Base-by-base conservation (phyloP, 2,329 filamentous ascomycete genomes). In the Ceratocystis variospora region DNA sequence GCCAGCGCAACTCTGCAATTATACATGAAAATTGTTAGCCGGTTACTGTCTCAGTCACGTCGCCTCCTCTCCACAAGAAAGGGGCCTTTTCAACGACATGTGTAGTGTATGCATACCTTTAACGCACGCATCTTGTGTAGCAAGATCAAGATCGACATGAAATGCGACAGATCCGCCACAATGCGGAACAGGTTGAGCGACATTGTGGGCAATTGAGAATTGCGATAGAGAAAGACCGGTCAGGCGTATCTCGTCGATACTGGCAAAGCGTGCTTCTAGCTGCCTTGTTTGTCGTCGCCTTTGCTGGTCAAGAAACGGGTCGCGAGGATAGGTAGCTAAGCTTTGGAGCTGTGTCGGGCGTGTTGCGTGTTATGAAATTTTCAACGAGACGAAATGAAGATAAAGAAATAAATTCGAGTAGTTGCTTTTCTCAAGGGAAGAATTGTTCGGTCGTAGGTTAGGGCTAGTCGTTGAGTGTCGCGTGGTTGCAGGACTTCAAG, bases 101-200 rank as follows among this genome's bases (percentile, higher is more conserved):
- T 25, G 22, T 22, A 19, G 33, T 33, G 37, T 25, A 28, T 48
- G 59, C 65, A 46, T 41, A 66, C 67, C 61, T 61, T 62, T 45
- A 68, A 64, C 50, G 66, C 64, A 22, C 67, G 64, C 91, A 99
- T 99, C 82, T 99, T 99, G 75, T 96, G 91, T 69, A 99, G 81
- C 69, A 99, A 81, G 72, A 99, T 96, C 72, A 96, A 81, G 74
- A 99, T 96, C 65, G 93, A 97, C 70, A 88, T 81, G 72, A 99
- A 79, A 81, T 99, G 94, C 80, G 91, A 96, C 75, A 99, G 84
- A 81, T 99, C 94, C 79, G 82, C 83, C 69, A 80, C 74, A 72
- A 85, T 73, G 73, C 83, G 80, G 73, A 85, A 85, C 69, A 83
- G 63, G 76, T 85, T 85, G 71, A 84, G 75, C 79, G 81, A 83